Percentiles rank a stretch among this genome's conserved stretches.
Evolutionary conservation across 2,329 filamentous ascomycete species (phyloP).

Genomic region (Alternaria arborescens): DNA sequence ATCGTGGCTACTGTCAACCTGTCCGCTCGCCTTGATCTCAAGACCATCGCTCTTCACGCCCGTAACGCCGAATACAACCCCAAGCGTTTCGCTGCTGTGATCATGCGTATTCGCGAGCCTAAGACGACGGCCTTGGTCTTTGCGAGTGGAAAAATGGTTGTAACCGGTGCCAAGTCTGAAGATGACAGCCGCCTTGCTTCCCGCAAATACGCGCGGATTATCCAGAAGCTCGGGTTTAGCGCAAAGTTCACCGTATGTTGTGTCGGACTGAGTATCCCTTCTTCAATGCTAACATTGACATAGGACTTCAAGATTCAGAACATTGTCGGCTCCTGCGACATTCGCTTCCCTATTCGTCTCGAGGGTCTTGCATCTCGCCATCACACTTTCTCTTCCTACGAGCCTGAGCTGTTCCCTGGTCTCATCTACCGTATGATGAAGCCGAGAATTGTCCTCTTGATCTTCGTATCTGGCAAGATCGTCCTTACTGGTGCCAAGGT

Average conservation of each 20-base stretch:
- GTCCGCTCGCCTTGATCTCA: slow-evolving; percentile 97
- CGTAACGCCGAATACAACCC: slow-evolving; percentile 99
- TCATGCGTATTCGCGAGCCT: slow-evolving; percentile 99
- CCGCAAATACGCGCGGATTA: slow-evolving; percentile 97
- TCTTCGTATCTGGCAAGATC: slow-evolving; percentile 98
- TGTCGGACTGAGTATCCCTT: slow-evolving; percentile 20
- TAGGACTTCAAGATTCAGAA: slow-evolving; percentile 95
- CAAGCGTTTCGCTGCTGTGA: slow-evolving; percentile 98
- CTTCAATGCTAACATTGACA: slow-evolving; percentile 25
- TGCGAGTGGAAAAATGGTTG: slow-evolving; percentile 98
- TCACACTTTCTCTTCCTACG: slow-evolving; percentile 95
- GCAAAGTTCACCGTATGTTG: slow-evolving; percentile 82
- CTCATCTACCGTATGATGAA: slow-evolving; percentile 99
- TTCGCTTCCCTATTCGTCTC: slow-evolving; percentile 98
- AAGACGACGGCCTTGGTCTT: slow-evolving; percentile 99
- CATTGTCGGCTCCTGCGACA: slow-evolving; percentile 97
- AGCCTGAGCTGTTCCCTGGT: slow-evolving; percentile 97
- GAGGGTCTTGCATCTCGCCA: slow-evolving; percentile 96
- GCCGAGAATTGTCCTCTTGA: slow-evolving; percentile 96
- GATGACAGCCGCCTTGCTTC: slow-evolving; percentile 97
- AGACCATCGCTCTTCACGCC: slow-evolving; percentile 98
- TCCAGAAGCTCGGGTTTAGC: slow-evolving; percentile 99
- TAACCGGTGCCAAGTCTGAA: slow-evolving; percentile 96
- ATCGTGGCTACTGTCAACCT: slow-evolving; percentile 99
- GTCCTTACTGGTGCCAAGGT: slow-evolving; percentile 98